Base-by-base conservation (phyloP, 805 yeast species). In the Schwanniomyces yamadae region DNA sequence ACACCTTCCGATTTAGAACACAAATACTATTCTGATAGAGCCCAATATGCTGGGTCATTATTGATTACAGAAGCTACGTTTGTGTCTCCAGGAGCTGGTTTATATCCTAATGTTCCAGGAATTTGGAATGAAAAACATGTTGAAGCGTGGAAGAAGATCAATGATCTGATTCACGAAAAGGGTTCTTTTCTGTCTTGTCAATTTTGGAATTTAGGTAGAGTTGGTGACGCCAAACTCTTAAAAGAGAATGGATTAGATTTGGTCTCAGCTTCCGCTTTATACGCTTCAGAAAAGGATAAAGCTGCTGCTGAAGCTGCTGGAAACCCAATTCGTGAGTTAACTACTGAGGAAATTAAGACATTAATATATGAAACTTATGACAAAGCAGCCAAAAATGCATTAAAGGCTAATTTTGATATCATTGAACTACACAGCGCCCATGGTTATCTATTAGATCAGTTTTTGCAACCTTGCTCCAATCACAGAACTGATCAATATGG, bases 131-230 rank as follows among this genome's bases (percentile, higher is more conserved):
- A 69, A 4, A 56, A 61, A 20, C 84, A 79, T 45, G 61, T 64
- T 14, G 49, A 47, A 13, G 69, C 66, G 4, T 79, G 83, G 81
- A 66, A 63, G 42, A 57, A 62, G 40, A 63, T 77, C 27, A 55
- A 55, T 19, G 71, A 71, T 15, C 63, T 59, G 8, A 68, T 75
- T 17, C 83, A 77, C 48, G 57, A 45, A 2, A 63, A 71, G 41
- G 49, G 53, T 17, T 66, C 80, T 0, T 64, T 54, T 32, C 52
- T 68, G 2, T 58, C 73, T 30, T 50, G 69, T 21, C 85, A 80
- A 59, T 42, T 80, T 20, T 78, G 82, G 81, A 64, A 59, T 9
- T 50, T 77, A 16, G 82, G 82, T 19, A 56, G 78, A 34, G 65
- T 57, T 28, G 65, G 57, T 13, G 51, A 44, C 22, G 53, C 61